Evolutionary conservation across 805 yeast genomes (phyloP).

Genomic region (Brettanomyces custersianus): DNA sequence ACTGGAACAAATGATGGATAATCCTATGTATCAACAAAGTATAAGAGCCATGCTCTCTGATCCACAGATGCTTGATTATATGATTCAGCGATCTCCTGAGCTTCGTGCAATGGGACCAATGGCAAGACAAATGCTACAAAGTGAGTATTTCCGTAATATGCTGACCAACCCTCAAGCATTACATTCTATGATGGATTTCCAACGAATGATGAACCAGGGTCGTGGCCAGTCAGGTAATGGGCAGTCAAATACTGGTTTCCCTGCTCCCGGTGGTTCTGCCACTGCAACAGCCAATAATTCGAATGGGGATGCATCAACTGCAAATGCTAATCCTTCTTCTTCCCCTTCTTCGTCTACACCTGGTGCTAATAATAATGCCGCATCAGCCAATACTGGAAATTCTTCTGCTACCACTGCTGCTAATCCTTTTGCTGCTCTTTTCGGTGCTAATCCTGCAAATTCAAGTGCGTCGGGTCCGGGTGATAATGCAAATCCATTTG

Average conservation of each 20-base stretch:
- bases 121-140: conserved; percentile 76
- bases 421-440: conserved; percentile 37
- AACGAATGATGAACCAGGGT: conserved; percentile 36
- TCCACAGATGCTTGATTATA: conserved; percentile 79
- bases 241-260: conserved; percentile 28
- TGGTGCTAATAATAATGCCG: neutral
- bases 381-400: conserved; percentile 8
- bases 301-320: conserved; percentile 7
- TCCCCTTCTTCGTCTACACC: neutral
- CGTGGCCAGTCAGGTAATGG: conserved; percentile 19
- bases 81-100: conserved; percentile 79
- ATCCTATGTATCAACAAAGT: conserved; percentile 74
- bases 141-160: conserved; percentile 74
- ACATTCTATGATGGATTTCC: conserved; percentile 75
- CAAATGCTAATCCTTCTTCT: conserved; percentile 13
- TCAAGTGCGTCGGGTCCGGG: conserved; percentile 18
- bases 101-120: conserved; percentile 83
- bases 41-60: conserved; percentile 76
- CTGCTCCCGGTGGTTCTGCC: conserved; percentile 36
- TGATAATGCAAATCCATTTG: conserved; percentile 25
- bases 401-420: conserved; percentile 6
- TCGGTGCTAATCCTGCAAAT: conserved; percentile 20
- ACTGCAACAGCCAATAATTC: conserved; percentile 3
- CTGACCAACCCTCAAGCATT: conserved; percentile 76
- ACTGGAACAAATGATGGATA: conserved; percentile 62